Conservation (phyloP, 2,329 filamentous ascomycete species). For the Aspergillus bombycis region DNA sequence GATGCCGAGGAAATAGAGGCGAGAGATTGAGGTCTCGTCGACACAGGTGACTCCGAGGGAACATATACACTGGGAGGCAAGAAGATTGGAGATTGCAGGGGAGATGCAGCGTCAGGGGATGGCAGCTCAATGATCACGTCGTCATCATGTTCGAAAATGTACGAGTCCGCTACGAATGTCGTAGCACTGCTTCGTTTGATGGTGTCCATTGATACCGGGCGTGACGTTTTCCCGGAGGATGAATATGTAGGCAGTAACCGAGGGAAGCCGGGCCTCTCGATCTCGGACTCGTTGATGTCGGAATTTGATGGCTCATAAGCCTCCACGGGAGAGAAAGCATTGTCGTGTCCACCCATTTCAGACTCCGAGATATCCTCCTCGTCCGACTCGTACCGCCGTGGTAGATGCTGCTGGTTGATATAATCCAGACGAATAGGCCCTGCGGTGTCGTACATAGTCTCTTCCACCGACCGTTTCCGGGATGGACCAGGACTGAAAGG, state of each 20-base stretch:
- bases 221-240: slow-evolving; percentile 26
- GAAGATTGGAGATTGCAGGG: slow-evolving; percentile 32
- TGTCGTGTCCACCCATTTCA: slow-evolving; percentile 35
- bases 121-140: slow-evolving; percentile 38
- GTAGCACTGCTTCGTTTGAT: slow-evolving; percentile 37
- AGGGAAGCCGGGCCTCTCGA: slow-evolving; percentile 21
- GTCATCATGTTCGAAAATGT: slow-evolving; percentile 37
- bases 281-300: slow-evolving; percentile 25
- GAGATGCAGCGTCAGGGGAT: slow-evolving; percentile 31
- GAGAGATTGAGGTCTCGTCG: slow-evolving; percentile 21
- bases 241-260: slow-evolving; percentile 26
- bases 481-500: not conserved
- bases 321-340: slow-evolving; percentile 36
- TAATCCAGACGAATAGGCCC: slow-evolving; percentile 33
- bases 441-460: slow-evolving; percentile 34
- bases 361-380: slow-evolving; percentile 44
- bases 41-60: slow-evolving; percentile 26
- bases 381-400: slow-evolving; percentile 42
- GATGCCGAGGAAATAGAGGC: slow-evolving; percentile 33
- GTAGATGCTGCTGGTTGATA: slow-evolving; percentile 34
- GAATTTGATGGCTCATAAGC: slow-evolving; percentile 16
- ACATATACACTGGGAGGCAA: slow-evolving; percentile 35
- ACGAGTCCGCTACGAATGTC: slow-evolving; percentile 35
- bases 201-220: slow-evolving; percentile 40
- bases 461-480: not conserved